These are phyloP conservation scores for Mollisia scopiformis DNA, from an alignment of 2,329 filamentous ascomycete species.

Conservation along the genomic window DNA sequence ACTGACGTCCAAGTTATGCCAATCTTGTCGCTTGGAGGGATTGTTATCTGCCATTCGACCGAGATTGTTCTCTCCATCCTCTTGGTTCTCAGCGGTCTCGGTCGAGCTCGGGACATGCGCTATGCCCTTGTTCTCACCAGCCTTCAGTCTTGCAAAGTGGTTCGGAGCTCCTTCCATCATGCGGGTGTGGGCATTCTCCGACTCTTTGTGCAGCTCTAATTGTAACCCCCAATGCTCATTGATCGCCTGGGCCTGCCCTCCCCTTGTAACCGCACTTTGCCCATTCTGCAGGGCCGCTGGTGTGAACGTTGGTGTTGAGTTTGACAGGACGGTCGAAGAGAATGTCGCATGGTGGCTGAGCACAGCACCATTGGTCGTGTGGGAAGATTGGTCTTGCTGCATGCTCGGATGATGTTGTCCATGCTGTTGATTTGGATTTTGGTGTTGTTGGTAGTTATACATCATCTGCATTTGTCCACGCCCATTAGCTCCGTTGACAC, in stretches of 20 bases:
- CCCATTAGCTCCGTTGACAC: constrained; percentile 67
- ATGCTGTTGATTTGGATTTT: constrained; percentile 56
- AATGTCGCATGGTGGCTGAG: constrained; percentile 64
- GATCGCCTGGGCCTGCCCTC: constrained; percentile 53
- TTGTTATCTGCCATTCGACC: constrained; percentile 61
- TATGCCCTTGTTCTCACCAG: constrained; percentile 68
- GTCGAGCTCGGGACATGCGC: constrained; percentile 50
- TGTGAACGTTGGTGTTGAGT: constrained; percentile 60
- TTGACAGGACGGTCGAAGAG: constrained; percentile 66
- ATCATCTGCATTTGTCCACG: constrained; percentile 68
- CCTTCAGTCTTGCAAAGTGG: constrained; percentile 74
- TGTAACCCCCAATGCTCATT: constrained; percentile 88
- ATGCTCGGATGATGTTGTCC: constrained; percentile 64
- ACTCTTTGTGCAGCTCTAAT: constrained; percentile 76
- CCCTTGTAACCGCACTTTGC: constrained; percentile 51
- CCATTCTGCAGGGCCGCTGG: constrained; percentile 59
- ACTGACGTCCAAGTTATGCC: constrained; percentile 92
- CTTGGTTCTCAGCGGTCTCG: constrained; percentile 44
- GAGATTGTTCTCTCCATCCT: constrained; percentile 59
- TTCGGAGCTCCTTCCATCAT: constrained; percentile 69
- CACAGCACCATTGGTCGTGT: constrained; percentile 57
- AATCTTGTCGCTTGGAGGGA: constrained; percentile 65
- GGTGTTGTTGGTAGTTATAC: constrained; percentile 68
- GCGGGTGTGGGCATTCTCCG: constrained; percentile 71
- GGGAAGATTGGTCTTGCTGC: constrained; percentile 59